These are phyloP conservation scores for Diplocarpon mali DNA, from an alignment of 2,329 filamentous ascomycete species.

Conservation along the genomic window DNA sequence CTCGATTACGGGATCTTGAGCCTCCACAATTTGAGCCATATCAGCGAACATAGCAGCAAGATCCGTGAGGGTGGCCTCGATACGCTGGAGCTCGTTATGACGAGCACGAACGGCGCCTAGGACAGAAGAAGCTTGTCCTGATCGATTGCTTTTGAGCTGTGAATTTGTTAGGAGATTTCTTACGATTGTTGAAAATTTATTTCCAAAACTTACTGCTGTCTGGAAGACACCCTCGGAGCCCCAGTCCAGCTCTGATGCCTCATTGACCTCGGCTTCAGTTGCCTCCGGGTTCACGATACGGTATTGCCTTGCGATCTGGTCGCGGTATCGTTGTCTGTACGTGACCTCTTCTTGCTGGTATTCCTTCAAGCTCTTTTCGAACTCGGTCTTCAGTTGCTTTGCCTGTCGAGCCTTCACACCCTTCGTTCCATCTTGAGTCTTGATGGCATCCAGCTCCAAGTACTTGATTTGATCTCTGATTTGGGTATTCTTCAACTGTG, in stretches of 20 bases:
- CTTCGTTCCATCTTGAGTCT: constrained; percentile 49
- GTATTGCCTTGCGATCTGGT: constrained; percentile 72
- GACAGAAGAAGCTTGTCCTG: constrained; percentile 59
- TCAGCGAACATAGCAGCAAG: constrained; percentile 62
- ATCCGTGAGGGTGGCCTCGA: constrained; percentile 64
- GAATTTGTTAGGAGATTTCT: constrained; percentile 13
- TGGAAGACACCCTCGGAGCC: constrained; percentile 73
- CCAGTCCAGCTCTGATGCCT: constrained; percentile 62
- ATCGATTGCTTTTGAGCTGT: constrained; percentile 65
- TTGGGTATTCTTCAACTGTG: constrained; percentile 59
- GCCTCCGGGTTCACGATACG: constrained; percentile 73
- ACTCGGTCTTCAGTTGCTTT: constrained; percentile 61
- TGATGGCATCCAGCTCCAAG: constrained; percentile 58
- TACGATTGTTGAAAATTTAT: background rate
- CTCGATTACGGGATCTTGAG: constrained; percentile 55
- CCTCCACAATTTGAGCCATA: constrained; percentile 61
- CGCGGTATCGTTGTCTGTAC: constrained; percentile 61
- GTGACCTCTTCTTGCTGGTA: constrained; percentile 62
- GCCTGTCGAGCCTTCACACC: constrained; percentile 61
- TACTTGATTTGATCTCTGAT: constrained; percentile 73
- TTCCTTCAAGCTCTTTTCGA: constrained; percentile 58
- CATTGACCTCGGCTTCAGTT: constrained; percentile 57
- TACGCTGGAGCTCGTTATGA: constrained; percentile 73
- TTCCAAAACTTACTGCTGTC: constrained; percentile 51
- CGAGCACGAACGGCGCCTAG: constrained; percentile 71